Conservation (phyloP, 192 early-diverging fungal species). For the Lobosporangium transversale region DNA sequence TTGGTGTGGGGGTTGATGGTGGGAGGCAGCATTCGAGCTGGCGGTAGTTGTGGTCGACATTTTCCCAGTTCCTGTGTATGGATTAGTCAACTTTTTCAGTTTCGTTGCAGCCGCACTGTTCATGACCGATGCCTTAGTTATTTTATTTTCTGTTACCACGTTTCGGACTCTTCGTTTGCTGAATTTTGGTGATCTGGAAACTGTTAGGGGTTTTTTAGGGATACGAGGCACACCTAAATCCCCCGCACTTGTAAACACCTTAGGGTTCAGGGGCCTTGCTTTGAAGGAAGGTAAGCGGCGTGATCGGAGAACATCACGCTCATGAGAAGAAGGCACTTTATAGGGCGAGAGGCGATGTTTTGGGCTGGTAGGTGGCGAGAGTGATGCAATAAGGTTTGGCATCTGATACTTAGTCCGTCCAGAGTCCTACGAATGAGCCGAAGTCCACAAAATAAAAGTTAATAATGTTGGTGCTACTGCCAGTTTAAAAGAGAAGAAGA, state of each 20-base stretch:
- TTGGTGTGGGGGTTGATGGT: too few species aligned
- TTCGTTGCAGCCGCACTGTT: slow-evolving; percentile 6
- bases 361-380: slow-evolving; percentile 30
- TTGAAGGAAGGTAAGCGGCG: slow-evolving; percentile 30
- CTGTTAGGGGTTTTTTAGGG: slow-evolving; percentile 25
- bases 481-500: neutral
- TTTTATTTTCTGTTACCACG: neutral
- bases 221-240: slow-evolving; percentile 37
- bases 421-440: slow-evolving; percentile 19
- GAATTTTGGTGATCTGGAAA: slow-evolving; percentile 34
- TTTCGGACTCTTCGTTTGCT: slow-evolving; percentile 12
- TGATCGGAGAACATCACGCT: slow-evolving; percentile 21
- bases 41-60: neutral
- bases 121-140: neutral
- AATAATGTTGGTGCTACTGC: neutral
- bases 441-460: too few species aligned
- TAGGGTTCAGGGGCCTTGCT: slow-evolving; percentile 37
- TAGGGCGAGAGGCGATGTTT: slow-evolving; percentile 29
- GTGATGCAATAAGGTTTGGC: slow-evolving; percentile 25
- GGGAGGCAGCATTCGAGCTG: too few species aligned
- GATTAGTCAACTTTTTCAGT: slow-evolving; percentile 6
- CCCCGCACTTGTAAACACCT: slow-evolving; percentile 42
- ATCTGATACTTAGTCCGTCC: slow-evolving; percentile 23
- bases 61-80: neutral
- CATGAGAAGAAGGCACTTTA: slow-evolving; percentile 15